Evolutionary conservation across 768 basidiomycete genomes (phyloP), one percentile per base, ranked within the genome.

Genomic region (Tricholoma sp.): DNA sequence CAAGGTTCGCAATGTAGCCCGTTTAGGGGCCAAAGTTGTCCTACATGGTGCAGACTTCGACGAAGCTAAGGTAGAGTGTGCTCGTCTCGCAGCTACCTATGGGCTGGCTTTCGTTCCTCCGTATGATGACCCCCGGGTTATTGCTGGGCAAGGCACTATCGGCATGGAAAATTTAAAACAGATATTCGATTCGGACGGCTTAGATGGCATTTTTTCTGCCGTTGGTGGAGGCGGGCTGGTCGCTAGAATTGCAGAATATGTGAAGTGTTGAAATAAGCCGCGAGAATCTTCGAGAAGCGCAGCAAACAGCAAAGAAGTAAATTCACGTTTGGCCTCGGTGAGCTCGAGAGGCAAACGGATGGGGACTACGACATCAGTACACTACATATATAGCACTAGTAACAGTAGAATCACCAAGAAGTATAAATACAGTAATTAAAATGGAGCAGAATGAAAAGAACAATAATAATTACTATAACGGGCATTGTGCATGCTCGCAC

Each of bases 121-220:
- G 0, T 99, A 95, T 69, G 97, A 99, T 65, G 91, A 99, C 63
- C 97, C 97, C 0, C 80, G 95, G 58, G 88, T 99, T 65, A 94
- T 99, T 61, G 95, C 97, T 0, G 97, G 97, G 0, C 97, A 98
- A 68, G 97, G 95, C 10, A 99, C 97, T 0, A 80, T 91, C 20
- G 97, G 88, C 6, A 84, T 97, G 82, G 97, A 99, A 68, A 89
- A 98, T 52, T 79, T 98, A 54, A 94, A 98, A 64, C 96, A 99
- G 67, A 59, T 90, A 0, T 79, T 86, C 1, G 80, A 87, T 51
- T 81, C 92, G 1, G 89, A 92, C 47, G 75, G 72, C 50, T 72
- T 98, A 7, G 89, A 92, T 57, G 93, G 80, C 3, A 84, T 99
- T 6, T 98, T 99, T 66, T 88, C 83, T 32, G 81, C 91, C n/a